These are phyloP conservation scores for Rhodamnia rubescens DNA, from an alignment of 345 rosid species.

Conservation along the genomic window DNA sequence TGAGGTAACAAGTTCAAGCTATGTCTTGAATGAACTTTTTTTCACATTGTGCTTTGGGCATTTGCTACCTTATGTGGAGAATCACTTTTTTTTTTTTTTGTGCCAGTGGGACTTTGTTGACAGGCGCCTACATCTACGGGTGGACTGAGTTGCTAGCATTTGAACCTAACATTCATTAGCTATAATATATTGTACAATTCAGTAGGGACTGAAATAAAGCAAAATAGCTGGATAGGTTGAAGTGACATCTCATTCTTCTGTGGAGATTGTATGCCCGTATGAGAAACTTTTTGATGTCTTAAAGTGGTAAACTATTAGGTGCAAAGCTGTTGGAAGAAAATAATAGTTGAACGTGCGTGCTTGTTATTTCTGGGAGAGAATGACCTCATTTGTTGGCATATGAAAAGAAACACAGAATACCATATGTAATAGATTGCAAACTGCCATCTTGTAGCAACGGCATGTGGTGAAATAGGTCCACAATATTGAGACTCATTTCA, in stretches of 20 bases:
- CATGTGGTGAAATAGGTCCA: background rate
- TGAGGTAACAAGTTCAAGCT: background rate
- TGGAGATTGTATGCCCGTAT: background rate
- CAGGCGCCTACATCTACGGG: background rate
- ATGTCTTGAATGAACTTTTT: background rate
- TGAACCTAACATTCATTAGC: background rate
- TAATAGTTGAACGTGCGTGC: background rate
- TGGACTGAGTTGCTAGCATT: background rate
- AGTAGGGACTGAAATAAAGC: background rate
- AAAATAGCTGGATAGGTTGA: background rate
- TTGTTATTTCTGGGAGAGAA: background rate
- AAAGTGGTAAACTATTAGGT: background rate
- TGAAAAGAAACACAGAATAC: background rate
- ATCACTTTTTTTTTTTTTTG: background rate
- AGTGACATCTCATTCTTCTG: background rate
- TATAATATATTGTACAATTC: background rate
- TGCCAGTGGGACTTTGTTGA: background rate
- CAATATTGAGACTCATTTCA: background rate
- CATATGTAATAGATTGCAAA: background rate
- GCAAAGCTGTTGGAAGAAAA: background rate
- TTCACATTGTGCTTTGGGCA: background rate
- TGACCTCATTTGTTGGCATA: background rate
- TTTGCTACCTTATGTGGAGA: background rate
- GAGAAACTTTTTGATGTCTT: background rate
- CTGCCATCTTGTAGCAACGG: background rate